A percentile compares a stretch with the other conserved stretches of the same genome.
phyloP scores from a whole-genome alignment of 2,329 filamentous ascomycete species.

The Aspergillus quadricinctus region DNA sequence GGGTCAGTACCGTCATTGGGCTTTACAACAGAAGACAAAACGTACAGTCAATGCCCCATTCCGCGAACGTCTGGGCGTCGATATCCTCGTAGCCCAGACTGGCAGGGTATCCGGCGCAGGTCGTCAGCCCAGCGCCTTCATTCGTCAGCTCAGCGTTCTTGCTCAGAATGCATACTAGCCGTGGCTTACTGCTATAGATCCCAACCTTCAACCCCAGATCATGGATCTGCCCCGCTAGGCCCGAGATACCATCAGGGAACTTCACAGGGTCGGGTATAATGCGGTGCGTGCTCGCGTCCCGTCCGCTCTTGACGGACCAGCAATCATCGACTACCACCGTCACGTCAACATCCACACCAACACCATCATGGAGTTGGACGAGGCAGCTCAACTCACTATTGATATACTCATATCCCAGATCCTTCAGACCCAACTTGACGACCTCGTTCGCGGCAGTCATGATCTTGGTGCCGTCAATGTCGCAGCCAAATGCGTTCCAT shows the following conservation, averaged over 20 bases:
- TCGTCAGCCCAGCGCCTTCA: conserved; percentile 34
- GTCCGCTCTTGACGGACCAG: conserved; percentile 47
- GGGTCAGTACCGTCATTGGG: background rate
- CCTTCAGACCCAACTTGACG: conserved; percentile 44
- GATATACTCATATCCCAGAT: conserved; percentile 50
- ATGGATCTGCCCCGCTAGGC: conserved; percentile 53
- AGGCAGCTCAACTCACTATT: conserved; percentile 23
- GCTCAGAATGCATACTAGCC: too few relatives aligned
- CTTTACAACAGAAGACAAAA: background rate
- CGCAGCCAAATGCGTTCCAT: conserved; percentile 47
- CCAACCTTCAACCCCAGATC: conserved; percentile 57
- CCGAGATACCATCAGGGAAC: conserved; percentile 57
- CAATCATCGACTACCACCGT: conserved; percentile 54
- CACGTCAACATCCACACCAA: background rate
- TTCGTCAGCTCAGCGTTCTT: background rate
- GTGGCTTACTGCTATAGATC: conserved; percentile 53
- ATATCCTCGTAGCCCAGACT: conserved; percentile 54
- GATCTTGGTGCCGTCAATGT: conserved; percentile 45
- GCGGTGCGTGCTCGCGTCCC: conserved; percentile 41
- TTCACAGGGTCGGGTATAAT: conserved; percentile 47
- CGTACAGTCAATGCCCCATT: conserved; percentile 55
- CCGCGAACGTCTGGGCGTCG: conserved; percentile 55
- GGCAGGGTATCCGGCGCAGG: conserved; percentile 56
- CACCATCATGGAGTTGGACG: background rate
- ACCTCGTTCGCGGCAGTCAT: conserved; percentile 45